phyloP scores from a whole-genome alignment of 2,329 filamentous ascomycete genomes.

The Cadophora sp. region DNA sequence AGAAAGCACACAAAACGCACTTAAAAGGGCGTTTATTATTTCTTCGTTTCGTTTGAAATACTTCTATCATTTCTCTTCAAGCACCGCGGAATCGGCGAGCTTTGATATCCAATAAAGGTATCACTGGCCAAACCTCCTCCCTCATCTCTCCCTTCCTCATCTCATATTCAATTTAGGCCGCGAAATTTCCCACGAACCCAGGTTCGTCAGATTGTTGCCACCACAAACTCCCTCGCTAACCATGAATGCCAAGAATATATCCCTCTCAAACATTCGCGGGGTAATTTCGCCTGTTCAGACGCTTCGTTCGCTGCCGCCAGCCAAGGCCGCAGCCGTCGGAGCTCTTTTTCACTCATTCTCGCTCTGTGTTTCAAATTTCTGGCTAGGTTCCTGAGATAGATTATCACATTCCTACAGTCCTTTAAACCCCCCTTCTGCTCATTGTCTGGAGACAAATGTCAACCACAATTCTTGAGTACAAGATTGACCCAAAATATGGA shows the following conservation, averaged over 20 bases:
- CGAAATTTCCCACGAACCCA: neutral
- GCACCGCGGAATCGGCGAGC: too few species aligned
- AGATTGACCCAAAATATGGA: neutral
- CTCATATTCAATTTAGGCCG: too few species aligned
- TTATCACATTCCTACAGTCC: neutral
- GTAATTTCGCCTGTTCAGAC: neutral
- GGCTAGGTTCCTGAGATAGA: too few species aligned
- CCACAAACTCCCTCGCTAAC: neutral
- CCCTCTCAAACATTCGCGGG: constrained; percentile 1
- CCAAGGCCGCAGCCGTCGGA: neutral
- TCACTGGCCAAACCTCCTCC: too few species aligned
- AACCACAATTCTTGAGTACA: neutral
- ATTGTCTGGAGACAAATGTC: too few species aligned
- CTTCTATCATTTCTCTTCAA: too few species aligned
- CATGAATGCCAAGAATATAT: constrained; percentile 10
- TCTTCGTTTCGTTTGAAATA: too few species aligned
- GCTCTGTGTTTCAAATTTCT: neutral
- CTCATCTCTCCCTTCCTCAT: too few species aligned
- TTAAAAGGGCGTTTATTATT: too few species aligned
- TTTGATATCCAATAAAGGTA: too few species aligned
- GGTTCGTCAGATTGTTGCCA: neutral
- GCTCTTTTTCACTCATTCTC: neutral
- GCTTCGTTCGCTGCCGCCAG: neutral
- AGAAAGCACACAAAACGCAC: too few species aligned
- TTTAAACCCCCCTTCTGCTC: neutral